Evolutionary conservation across 768 basidiomycete genomes (phyloP).

Genomic region (Hemileccinum impolitum): DNA sequence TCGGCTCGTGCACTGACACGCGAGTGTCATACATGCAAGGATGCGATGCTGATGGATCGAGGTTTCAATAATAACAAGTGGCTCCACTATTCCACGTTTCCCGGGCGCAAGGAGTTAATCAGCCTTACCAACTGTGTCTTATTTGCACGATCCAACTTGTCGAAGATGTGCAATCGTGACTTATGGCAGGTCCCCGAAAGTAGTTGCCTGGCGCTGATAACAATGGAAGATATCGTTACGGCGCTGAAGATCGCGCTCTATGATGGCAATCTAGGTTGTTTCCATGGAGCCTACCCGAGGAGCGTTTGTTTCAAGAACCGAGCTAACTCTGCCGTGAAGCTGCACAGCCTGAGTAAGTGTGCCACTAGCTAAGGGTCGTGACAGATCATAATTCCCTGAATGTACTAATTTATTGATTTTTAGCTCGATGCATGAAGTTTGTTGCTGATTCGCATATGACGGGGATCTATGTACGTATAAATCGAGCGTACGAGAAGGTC

Average conservation of each 20-base stretch:
- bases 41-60: not conserved
- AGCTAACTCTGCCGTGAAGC: not conserved
- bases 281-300: too few relatives aligned
- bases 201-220: slow-evolving; percentile 7
- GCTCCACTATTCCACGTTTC: not conserved
- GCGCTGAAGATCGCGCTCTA: not conserved
- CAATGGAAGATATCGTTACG: slow-evolving; percentile 5
- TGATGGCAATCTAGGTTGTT: not conserved
- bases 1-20: not conserved
- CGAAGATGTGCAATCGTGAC: not conserved
- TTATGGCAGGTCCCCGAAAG: slow-evolving; percentile 7
- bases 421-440: not conserved
- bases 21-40: not conserved
- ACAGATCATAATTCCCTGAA: not conserved
- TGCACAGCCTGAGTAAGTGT: not conserved
- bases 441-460: not conserved
- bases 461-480: slow-evolving; percentile 1
- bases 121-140: not conserved
- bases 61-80: not conserved
- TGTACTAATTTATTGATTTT: not conserved
- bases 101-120: not conserved
- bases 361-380: not conserved
- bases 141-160: not conserved
- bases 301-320: not conserved
- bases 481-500: not conserved